These are phyloP conservation scores for Deakozyma indianensis DNA, from an alignment of 805 yeast species.

Conservation along the genomic window DNA sequence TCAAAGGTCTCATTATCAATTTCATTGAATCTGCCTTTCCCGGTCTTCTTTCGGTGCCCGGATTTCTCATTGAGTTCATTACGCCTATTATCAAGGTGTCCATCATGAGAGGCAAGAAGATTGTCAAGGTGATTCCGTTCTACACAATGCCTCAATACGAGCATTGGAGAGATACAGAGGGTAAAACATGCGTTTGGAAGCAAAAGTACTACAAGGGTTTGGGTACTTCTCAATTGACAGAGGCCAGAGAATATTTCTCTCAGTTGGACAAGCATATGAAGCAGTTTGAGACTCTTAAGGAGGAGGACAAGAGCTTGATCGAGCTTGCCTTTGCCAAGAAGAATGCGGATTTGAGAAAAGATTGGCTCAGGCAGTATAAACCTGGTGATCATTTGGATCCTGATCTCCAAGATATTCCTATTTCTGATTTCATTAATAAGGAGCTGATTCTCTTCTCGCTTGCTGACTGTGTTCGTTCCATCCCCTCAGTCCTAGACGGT, in stretches of 20 bases:
- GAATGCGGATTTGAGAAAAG: constrained; percentile 93
- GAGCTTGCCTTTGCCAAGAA: constrained; percentile 91
- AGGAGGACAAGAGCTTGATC: constrained; percentile 54
- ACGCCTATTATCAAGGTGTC: constrained; percentile 94
- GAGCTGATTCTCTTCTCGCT: constrained; percentile 88
- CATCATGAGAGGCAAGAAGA: constrained; percentile 35
- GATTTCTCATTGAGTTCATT: constrained; percentile 82
- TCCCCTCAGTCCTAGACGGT: constrained; percentile 89
- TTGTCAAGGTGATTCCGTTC: constrained; percentile 45
- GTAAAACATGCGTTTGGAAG: constrained; percentile 62
- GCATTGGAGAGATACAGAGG: constrained; percentile 78
- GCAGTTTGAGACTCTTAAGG: constrained; percentile 66
- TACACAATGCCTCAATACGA: constrained; percentile 95
- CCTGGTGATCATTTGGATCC: constrained; percentile 93
- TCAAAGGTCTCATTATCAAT: constrained; percentile 87
- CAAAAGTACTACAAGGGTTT: constrained; percentile 96
- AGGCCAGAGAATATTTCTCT: constrained; percentile 78
- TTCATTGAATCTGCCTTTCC: constrained; percentile 90
- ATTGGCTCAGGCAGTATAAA: constrained; percentile 80
- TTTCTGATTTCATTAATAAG: constrained; percentile 85
- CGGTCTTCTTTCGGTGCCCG: constrained; percentile 79
- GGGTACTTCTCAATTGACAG: constrained; percentile 81
- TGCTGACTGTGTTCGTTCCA: constrained; percentile 93
- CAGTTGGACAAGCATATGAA: constrained; percentile 78
- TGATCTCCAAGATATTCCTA: constrained; percentile 59